Conservation (phyloP, 2,329 filamentous ascomycete genomes). For the Trichophyton simii region DNA sequence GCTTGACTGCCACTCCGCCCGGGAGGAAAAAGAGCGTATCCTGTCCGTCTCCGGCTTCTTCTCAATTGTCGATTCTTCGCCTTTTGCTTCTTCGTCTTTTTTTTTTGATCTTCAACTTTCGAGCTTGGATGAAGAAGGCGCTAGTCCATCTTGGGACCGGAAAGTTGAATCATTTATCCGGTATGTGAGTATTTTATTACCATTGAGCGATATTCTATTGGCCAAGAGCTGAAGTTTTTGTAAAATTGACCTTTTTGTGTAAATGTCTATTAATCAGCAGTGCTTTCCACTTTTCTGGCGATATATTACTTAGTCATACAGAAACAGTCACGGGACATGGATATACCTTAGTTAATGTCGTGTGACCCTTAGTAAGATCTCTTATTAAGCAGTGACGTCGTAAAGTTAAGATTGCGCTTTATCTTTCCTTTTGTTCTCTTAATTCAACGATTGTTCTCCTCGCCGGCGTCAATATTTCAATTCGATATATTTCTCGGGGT, state of each 20-base stretch:
- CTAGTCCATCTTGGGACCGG: neutral
- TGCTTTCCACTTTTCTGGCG: neutral
- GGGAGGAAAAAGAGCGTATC: neutral
- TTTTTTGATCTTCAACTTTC: neutral
- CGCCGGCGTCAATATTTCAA: neutral
- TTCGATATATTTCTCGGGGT: neutral
- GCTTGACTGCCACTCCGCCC: neutral
- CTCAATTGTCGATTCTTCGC: neutral
- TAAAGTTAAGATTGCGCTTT: conserved; percentile 2
- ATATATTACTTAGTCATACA: neutral
- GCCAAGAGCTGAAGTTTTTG: neutral
- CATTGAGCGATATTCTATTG: neutral
- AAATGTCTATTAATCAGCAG: neutral
- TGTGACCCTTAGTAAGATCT: neutral
- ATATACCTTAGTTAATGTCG: neutral
- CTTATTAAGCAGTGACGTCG: conserved; percentile 3
- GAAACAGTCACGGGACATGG: neutral
- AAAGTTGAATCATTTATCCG: neutral
- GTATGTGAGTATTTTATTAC: neutral
- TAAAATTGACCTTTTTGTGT: neutral
- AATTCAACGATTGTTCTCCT: neutral
- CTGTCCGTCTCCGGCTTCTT: neutral
- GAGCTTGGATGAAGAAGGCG: neutral
- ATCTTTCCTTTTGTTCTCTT: neutral
- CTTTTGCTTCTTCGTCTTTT: neutral